These are phyloP conservation scores for Hypoxylon lienhwacheense DNA, from an alignment of 495 filamentous ascomycete genomes.

Conservation along the genomic window DNA sequence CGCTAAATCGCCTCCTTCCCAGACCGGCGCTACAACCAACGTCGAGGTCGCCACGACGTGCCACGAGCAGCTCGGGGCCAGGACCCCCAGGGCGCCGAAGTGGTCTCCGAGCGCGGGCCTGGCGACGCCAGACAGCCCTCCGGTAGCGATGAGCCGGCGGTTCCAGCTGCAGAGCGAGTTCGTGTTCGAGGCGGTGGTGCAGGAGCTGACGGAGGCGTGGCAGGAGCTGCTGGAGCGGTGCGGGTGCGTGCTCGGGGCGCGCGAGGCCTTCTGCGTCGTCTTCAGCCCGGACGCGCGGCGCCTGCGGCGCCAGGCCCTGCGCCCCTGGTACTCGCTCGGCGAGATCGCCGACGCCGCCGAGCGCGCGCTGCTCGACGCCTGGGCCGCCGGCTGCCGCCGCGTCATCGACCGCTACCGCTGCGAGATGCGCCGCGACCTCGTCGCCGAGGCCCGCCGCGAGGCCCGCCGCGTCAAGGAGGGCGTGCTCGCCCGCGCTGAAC, in stretches of 20 bases:
- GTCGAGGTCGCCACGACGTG: too few species aligned
- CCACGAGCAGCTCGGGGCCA: too few species aligned
- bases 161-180: conserved; percentile 1
- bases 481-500: conserved; percentile 1
- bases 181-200: background rate
- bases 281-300: background rate
- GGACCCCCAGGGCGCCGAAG: background rate
- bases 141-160: too few species aligned
- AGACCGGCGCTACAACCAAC: too few species aligned
- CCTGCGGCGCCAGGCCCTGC: background rate
- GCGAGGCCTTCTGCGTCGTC: background rate
- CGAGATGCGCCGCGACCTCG: background rate
- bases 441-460: background rate
- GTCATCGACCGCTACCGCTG: background rate
- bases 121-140: too few species aligned
- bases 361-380: background rate
- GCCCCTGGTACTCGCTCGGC: background rate
- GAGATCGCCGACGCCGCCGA: conserved; percentile 6
- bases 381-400: background rate
- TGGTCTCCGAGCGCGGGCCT: conserved; percentile 1
- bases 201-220: background rate
- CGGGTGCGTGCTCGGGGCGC: background rate
- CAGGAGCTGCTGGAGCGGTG: background rate
- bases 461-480: background rate
- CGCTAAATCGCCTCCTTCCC: too few species aligned